phyloP scores from a whole-genome alignment of 352 stramenopile species.

The Globisporangium sylvaticum region DNA sequence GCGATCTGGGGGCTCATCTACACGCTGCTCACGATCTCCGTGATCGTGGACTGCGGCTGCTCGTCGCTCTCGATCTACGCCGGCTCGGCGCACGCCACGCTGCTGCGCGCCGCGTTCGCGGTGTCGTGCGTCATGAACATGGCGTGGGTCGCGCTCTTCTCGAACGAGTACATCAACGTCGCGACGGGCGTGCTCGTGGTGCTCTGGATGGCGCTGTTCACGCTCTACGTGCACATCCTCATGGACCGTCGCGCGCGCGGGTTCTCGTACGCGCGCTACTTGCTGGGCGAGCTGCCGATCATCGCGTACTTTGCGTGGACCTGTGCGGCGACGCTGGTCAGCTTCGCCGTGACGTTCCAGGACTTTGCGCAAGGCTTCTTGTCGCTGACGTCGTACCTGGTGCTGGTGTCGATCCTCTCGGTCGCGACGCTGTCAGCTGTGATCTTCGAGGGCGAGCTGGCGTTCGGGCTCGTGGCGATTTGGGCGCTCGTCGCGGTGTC shows the following conservation, averaged over 20 bases:
- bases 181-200: conserved; percentile 48
- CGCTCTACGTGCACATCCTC: conserved; percentile 55
- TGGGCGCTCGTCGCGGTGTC: conserved; percentile 60
- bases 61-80: conserved; percentile 56
- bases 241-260: conserved; percentile 31
- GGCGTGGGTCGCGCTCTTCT: conserved; percentile 69
- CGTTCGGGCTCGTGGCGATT: conserved; percentile 57
- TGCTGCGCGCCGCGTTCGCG: conserved; percentile 58
- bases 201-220: conserved; percentile 59
- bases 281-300: conserved; percentile 58
- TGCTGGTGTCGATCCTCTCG: conserved; percentile 48
- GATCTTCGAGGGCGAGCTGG: conserved; percentile 53
- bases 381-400: conserved; percentile 51
- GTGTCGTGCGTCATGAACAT: conserved; percentile 65
- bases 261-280: conserved; percentile 44
- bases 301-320: conserved; percentile 76
- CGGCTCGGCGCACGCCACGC: conserved; percentile 36
- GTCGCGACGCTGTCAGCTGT: conserved; percentile 53
- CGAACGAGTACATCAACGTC: conserved; percentile 55
- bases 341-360: conserved; percentile 56
- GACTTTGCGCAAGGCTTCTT: conserved; percentile 42
- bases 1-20: conserved; percentile 84
- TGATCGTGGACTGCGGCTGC: conserved; percentile 66
- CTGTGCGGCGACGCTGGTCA: conserved; percentile 65
- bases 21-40: conserved; percentile 50